Base-by-base conservation (phyloP, 257 asterid species). In the Jacaranda mimosifolia region DNA sequence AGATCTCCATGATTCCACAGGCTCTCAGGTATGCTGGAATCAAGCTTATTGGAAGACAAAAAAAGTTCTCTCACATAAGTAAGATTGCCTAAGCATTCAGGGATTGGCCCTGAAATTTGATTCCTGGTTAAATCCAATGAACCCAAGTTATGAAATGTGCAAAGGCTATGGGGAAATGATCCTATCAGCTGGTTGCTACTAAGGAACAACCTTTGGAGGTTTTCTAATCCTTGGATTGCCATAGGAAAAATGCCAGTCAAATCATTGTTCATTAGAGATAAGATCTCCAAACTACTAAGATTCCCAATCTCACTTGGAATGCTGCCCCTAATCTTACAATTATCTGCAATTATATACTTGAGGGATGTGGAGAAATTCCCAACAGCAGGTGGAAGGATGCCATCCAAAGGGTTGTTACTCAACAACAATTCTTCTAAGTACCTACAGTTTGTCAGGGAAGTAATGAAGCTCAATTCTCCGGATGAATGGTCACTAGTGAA, bases 61-160 rank as follows among this genome's bases (percentile, higher is more conserved):
- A 35, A 3, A 10, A 80, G 26, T 4, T 70, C n/a, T 10, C 72
- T 56, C 1, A 80, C 48, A 49, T 70, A 48, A 40, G 70, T 60
- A 4, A 80, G 4, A 60, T 85, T 76, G 13, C 64, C 74, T 32
- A 79, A 12, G 68, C 81, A 82, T 63, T 53, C 55, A 0, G 86
- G 86, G 4, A 83, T 80, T 5, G 75, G 57, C 4, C 87, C 87
- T 1, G 72, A n/a, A 5, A 82, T 7, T 46, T 66, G 77, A 65
- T 77, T 80, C 1, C 10, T 18, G 7, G 14, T 5, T 40, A 56
- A 48, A 66, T 46, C 26, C 49, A 83, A 6, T 14, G 43, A 17
- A 2, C 69, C 79, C 72, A 77, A 26, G 53, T 57, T 63, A 0
- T 7, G 66, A 6, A 77, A 73, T 4, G 18, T 13, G 59, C 70